Evolutionary conservation across 2,329 filamentous ascomycete genomes (phyloP), one percentile per base, ranked within the genome.

Genomic region (Didymella pinodella): DNA sequence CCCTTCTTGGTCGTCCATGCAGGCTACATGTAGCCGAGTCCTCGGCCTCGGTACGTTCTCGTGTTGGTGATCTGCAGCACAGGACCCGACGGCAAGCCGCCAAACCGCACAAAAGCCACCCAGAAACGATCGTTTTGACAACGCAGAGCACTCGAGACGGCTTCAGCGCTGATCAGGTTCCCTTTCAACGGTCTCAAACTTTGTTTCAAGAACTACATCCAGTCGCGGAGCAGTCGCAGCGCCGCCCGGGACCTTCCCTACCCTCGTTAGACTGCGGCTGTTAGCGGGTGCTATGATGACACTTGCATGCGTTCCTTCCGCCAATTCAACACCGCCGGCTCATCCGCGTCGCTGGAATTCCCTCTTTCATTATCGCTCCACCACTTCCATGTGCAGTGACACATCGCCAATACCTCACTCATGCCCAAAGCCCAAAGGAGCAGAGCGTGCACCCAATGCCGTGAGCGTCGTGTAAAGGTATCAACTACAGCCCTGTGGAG

Each of bases 391-490:
- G 57, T 52, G 52, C 36, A 48, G 48, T 53, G 53, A 53, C 58
- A 55, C 45, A 53, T 54, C 26, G 49, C 40, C 52, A 51, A 34
- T 54, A 28, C n/a, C 40, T 50, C 29, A 57, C 49, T 57, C 58
- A 61, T 57, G 53, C 67, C 72, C 6, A 71, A 65, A 64, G 64
- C 71, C 26, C 71, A 73, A 62, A 70, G 73, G 52, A 74, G 69
- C 56, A 69, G 72, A 59, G 73, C 67, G 34, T 75, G 73, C 60
- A 65, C 68, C 47, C 70, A 75, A 64, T 75, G 72, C 59, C 67
- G 72, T 28, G 63, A 72, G 18, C 72, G 73, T n/a, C 65, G 72
- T n/a, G 72, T 75, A 32, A 75, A 74, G 70, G 72, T 75, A 55
- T 26, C 58, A 57, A 31, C 44, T 31, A 38, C 45, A 29, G 56